Percentiles rank a stretch among this genome's conserved stretches.
Evolutionary conservation across 1,139 yeast species (phyloP).

Genomic region (Sugiyamaella japonica): DNA sequence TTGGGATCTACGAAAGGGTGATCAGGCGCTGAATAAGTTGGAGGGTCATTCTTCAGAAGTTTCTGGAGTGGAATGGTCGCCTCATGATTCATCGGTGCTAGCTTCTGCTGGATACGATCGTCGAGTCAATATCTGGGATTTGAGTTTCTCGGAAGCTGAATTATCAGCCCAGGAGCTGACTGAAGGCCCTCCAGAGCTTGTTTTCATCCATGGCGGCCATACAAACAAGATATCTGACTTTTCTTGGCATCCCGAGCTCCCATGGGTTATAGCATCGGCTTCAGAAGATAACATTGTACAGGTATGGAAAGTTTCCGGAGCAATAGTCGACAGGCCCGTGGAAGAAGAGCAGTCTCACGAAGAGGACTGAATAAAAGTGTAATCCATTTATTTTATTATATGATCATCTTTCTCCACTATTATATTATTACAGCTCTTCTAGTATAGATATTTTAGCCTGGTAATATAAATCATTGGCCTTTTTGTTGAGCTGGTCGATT

Average conservation of each 20-base stretch:
- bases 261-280: slow-evolving; percentile 79
- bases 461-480: slow-evolving; percentile 19
- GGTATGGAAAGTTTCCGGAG: slow-evolving; percentile 63
- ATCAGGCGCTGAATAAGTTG: slow-evolving; percentile 35
- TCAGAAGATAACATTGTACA: slow-evolving; percentile 90
- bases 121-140: slow-evolving; percentile 71
- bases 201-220: slow-evolving; percentile 88
- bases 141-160: slow-evolving; percentile 44
- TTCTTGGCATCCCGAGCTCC: slow-evolving; percentile 80
- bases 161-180: slow-evolving; percentile 35
- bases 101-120: slow-evolving; percentile 75
- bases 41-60: slow-evolving; percentile 59
- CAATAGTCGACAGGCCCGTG: slow-evolving; percentile 47
- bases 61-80: slow-evolving; percentile 78
- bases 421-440: slow-evolving; percentile 2
- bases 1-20: slow-evolving; percentile 65
- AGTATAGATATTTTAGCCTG: slow-evolving; percentile 21
- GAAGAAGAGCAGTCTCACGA: slow-evolving; percentile 33
- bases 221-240: slow-evolving; percentile 83
- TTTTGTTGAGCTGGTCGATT: slow-evolving; percentile 27
- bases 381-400: slow-evolving; percentile 3
- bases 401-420: not conserved
- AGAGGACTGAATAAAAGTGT: not conserved
- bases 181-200: slow-evolving; percentile 44
- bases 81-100: slow-evolving; percentile 55